Evolutionary conservation across 129 eudicot species (phyloP).

Genomic region (Lactuca sativa): DNA sequence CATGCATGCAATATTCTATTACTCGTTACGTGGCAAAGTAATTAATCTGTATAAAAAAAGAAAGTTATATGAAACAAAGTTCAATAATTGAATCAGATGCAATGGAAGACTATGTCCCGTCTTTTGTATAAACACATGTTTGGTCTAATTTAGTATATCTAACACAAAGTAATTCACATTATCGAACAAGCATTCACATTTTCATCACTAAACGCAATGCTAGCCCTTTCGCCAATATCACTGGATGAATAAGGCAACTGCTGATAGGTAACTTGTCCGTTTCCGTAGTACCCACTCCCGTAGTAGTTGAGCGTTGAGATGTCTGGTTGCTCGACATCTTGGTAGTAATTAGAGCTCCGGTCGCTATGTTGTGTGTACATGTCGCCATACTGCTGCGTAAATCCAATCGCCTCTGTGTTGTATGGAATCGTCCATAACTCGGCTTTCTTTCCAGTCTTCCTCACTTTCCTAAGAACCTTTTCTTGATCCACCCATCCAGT

Average conservation of each 20-base stretch:
- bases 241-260: conserved; percentile 15
- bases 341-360: conserved; percentile 30
- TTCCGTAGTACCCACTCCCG: conserved; percentile 1
- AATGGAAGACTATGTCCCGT: too few species aligned
- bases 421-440: conserved; percentile 82
- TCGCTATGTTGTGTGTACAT: conserved; percentile 32
- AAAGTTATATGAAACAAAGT: too few species aligned
- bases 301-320: conserved; percentile 5
- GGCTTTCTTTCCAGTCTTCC: conserved; percentile 64
- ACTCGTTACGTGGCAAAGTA: too few species aligned
- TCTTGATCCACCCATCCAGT: conserved; percentile 65
- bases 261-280: conserved; percentile 4
- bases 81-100: too few species aligned
- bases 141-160: not conserved
- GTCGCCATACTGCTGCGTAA: conserved; percentile 21
- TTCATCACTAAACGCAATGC: conserved; percentile 63
- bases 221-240: conserved; percentile 25
- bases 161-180: conserved; percentile 43
- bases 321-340: conserved; percentile 19
- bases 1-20: too few species aligned
- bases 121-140: not conserved
- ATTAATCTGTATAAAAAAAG: too few species aligned
- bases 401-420: conserved; percentile 30
- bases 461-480: conserved; percentile 54
- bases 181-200: conserved; percentile 67